phyloP scores from a whole-genome alignment of 2,329 filamentous ascomycete species.

The Drechmeria coniospora region DNA sequence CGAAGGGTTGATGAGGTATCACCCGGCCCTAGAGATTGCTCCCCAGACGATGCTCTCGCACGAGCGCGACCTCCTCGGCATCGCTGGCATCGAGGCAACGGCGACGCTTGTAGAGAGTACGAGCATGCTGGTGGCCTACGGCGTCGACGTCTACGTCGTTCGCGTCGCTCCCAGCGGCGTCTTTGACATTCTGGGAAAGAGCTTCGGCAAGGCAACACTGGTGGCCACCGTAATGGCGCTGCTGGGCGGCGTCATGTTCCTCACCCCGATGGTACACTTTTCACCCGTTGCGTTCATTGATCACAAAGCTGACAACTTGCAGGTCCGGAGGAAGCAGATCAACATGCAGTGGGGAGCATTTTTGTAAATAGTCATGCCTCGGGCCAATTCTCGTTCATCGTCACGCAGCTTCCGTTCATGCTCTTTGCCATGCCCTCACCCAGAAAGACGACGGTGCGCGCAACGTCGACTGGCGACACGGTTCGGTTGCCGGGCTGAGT shows the following conservation, averaged over 20 bases:
- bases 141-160: constrained; percentile 77
- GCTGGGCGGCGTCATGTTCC: constrained; percentile 55
- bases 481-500: constrained; percentile 14
- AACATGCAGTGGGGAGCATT: constrained; percentile 42
- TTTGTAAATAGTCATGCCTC: constrained; percentile 8
- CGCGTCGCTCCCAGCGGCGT: constrained; percentile 72
- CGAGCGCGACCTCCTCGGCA: constrained; percentile 62
- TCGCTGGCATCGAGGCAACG: constrained; percentile 55
- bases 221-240: constrained; percentile 71
- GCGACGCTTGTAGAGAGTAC: constrained; percentile 84
- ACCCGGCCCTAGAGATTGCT: constrained; percentile 67
- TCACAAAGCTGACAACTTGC: constrained; percentile 15
- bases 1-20: constrained; percentile 68
- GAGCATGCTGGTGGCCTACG: constrained; percentile 75
- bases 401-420: constrained; percentile 19
- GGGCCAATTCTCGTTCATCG: constrained; percentile 22
- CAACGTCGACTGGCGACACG: constrained; percentile 20
- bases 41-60: constrained; percentile 70
- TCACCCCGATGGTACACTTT: constrained; percentile 63
- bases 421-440: constrained; percentile 13
- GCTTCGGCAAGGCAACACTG: constrained; percentile 82
- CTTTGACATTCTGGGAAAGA: constrained; percentile 86
- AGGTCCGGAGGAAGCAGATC: constrained; percentile 53
- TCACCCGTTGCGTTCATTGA: background rate
- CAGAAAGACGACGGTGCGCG: constrained; percentile 22